phyloP scores from a whole-genome alignment of 768 basidiomycete genomes.

The Termitomyces sp. region DNA sequence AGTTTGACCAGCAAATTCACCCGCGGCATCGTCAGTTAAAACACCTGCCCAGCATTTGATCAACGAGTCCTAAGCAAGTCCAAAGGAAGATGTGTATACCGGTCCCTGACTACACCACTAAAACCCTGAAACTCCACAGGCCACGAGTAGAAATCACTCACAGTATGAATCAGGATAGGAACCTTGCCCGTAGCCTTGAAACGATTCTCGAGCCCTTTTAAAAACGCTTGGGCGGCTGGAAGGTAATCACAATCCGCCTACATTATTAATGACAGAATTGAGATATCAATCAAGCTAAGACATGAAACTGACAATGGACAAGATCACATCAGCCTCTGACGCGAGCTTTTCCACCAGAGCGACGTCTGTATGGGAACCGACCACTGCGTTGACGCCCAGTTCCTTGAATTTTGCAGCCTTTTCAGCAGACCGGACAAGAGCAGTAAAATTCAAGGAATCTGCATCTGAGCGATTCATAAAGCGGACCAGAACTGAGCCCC shows the following conservation, averaged over 20 bases:
- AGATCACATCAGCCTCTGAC: slow-evolving; percentile 25
- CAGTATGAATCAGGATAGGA: slow-evolving; percentile 58
- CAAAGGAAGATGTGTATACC: slow-evolving; percentile 22
- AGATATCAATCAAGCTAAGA: background rate
- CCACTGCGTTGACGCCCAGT: slow-evolving; percentile 30
- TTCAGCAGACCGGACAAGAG: slow-evolving; percentile 35
- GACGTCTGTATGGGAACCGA: slow-evolving; percentile 41
- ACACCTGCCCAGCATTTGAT: slow-evolving; percentile 22
- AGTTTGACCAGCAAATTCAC: slow-evolving; percentile 26
- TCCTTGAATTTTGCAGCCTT: slow-evolving; percentile 38
- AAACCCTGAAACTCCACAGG: background rate
- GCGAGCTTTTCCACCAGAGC: slow-evolving; percentile 36
- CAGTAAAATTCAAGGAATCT: slow-evolving; percentile 32
- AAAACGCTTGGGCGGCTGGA: slow-evolving; percentile 34
- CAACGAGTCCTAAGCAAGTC: background rate
- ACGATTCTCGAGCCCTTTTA: slow-evolving; percentile 47
- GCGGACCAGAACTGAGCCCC: slow-evolving; percentile 39
- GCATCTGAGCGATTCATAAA: slow-evolving; percentile 32
- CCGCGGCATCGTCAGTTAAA: slow-evolving; percentile 39
- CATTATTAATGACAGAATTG: background rate
- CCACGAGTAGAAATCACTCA: slow-evolving; percentile 21
- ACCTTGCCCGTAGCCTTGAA: slow-evolving; percentile 32
- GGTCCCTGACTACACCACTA: slow-evolving; percentile 39
- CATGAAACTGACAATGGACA: slow-evolving; percentile 10
- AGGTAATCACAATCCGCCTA: slow-evolving; percentile 40